Evolutionary conservation across 305 asterid genomes (phyloP), one percentile per base, ranked within the genome.

Genomic region (Andrographis paniculata): DNA sequence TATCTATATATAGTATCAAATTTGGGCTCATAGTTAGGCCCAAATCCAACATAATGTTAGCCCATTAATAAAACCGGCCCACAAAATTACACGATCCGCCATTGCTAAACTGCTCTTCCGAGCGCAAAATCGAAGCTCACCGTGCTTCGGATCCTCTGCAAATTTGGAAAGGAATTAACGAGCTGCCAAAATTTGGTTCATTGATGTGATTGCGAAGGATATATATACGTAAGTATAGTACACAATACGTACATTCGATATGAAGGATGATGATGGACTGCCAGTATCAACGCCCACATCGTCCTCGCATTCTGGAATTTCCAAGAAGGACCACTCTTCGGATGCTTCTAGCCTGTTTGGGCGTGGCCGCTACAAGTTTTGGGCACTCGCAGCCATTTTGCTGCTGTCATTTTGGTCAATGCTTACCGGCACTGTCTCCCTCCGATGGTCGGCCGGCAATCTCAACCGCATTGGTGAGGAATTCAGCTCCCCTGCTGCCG

Each of bases 331-430:
- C 40, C 56, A 4, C 24, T 58, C 71, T 2, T 58, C 46, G 17
- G 65, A 65, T 42, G 61, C 64, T 45, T 62, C 41, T 14, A 30
- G 51, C 49, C 27, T 63, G 19, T 72, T 79, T 63, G 80, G 89
- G 33, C 74, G 93, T 38, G 93, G 87, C 52, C 80, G 94, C 12
- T 82, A 82, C 70, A 87, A 80, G 43, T 78, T 77, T 24, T 82
- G 93, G 86, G 93, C 84, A 0, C 71, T 80, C 52, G 76, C 79
- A 9, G 86, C 78, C 33, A 86, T 86, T 37, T 52, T 77, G 28
- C 50, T 82, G 55, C 73, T 87, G 37, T 93, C 96, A 3, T 82
- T 86, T 60, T 86, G 96, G 94, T 80, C 96, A 14, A 86, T 86
- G 76, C 73, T 86, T 53, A 76, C 93, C 67, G 96, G 94, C 35